These are phyloP conservation scores for Pholiota molesta DNA, from an alignment of 768 basidiomycete genomes.

Conservation along the genomic window DNA sequence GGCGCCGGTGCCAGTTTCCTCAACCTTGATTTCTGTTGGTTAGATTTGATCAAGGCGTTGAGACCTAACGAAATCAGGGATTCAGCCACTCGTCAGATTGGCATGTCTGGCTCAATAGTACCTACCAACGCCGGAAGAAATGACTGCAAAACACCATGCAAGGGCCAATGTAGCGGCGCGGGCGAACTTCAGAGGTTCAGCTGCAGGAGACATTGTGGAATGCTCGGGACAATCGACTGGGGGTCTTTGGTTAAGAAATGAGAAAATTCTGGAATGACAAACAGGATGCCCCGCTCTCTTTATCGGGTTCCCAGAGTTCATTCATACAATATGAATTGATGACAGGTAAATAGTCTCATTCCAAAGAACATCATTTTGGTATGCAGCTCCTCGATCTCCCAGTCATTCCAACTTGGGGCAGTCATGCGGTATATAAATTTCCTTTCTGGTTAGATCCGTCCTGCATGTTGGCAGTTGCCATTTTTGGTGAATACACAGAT, in stretches of 20 bases:
- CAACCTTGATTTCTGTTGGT: conserved; percentile 37
- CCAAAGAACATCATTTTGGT: conserved; percentile 4
- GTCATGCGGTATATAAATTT: background rate
- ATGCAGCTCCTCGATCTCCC: conserved; percentile 12
- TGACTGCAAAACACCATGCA: conserved; percentile 24
- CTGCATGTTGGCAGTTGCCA: background rate
- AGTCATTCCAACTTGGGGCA: background rate
- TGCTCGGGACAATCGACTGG: too few relatives aligned
- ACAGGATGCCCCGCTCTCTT: background rate
- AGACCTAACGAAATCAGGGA: conserved; percentile 30
- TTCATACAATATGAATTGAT: background rate
- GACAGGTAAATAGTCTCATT: background rate
- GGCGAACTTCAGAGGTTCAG: conserved; percentile 15
- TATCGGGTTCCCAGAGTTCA: conserved; percentile 3
- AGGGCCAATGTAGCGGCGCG: conserved; percentile 15
- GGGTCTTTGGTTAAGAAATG: background rate
- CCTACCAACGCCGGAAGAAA: conserved; percentile 21
- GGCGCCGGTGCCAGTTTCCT: conserved; percentile 33
- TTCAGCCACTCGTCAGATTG: background rate
- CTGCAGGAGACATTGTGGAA: conserved; percentile 10
- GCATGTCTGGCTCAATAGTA: background rate
- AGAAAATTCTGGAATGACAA: background rate
- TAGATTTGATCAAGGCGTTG: conserved; percentile 45
- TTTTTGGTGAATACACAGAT: too few relatives aligned
- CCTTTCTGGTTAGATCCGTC: background rate